Conservation (phyloP, 495 filamentous ascomycete species). For the Cercophora sp. region DNA sequence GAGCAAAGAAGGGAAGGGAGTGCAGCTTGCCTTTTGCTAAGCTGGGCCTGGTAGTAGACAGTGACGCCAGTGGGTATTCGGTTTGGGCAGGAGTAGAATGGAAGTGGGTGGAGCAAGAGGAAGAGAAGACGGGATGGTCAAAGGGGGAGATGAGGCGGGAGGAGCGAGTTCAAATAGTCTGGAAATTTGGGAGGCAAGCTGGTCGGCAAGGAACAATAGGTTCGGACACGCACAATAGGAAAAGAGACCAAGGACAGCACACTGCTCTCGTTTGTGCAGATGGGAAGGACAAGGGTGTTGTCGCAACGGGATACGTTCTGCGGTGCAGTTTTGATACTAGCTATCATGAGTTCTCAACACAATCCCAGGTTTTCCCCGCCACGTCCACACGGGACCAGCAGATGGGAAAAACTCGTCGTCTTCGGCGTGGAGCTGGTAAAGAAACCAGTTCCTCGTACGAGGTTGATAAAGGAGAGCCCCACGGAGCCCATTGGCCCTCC, state of each 20-base stretch:
- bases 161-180: constrained; percentile 15
- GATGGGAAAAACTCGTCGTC: constrained; percentile 6
- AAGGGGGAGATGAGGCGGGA: constrained; percentile 4
- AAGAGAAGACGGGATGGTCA: background rate
- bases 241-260: constrained; percentile 1
- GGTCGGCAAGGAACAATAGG: constrained; percentile 4
- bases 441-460: background rate
- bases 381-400: background rate
- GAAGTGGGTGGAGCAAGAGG: background rate
- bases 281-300: constrained; percentile 9
- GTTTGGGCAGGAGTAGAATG: background rate
- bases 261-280: background rate
- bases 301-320: constrained; percentile 1
- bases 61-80: background rate
- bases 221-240: constrained; percentile 1
- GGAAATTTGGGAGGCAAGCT: background rate
- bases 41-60: background rate
- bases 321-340: constrained; percentile 7
- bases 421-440: constrained; percentile 1
- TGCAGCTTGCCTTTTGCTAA: background rate
- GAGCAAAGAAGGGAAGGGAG: background rate
- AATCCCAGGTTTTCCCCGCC: constrained; percentile 4
- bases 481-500: too few species aligned
- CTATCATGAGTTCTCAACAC: constrained; percentile 6
- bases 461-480: background rate